These are phyloP conservation scores for Pyrus pyrifolia DNA, from an alignment of 306 rosid species.

Conservation along the genomic window DNA sequence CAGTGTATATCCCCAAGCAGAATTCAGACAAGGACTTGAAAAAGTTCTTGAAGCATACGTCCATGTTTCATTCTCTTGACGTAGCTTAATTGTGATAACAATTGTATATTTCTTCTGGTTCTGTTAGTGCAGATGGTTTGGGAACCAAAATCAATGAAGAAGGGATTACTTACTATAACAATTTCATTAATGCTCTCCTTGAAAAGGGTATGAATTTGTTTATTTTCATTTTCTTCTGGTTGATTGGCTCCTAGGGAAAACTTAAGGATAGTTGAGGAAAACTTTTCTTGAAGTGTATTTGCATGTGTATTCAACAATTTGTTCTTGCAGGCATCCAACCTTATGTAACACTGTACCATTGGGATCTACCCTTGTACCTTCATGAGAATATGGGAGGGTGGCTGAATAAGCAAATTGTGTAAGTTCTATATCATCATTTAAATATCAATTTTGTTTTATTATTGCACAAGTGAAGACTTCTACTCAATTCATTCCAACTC, in stretches of 20 bases:
- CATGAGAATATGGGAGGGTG: constrained; percentile 82
- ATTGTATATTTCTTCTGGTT: constrained; percentile 2
- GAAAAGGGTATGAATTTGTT: constrained; percentile 50
- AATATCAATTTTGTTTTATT: neutral
- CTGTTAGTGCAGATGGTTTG: constrained; percentile 69
- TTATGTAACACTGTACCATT: constrained; percentile 79
- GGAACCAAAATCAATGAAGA: constrained; percentile 76
- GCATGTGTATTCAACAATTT: constrained; percentile 7
- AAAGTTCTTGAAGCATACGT: neutral
- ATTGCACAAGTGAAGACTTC: neutral
- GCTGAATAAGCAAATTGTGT: constrained; percentile 74
- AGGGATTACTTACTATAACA: constrained; percentile 73
- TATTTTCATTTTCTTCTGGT: too few relatives aligned
- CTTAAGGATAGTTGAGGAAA: too few relatives aligned
- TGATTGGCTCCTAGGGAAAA: too few relatives aligned
- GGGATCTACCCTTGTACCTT: constrained; percentile 97
- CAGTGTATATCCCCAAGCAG: neutral
- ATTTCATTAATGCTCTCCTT: constrained; percentile 74
- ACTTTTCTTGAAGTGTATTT: too few relatives aligned
- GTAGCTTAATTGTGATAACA: neutral
- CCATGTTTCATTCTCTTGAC: too few relatives aligned
- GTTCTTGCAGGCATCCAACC: constrained; percentile 72
- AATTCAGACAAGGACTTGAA: neutral
- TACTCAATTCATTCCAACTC: too few relatives aligned
- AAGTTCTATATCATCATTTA: constrained; percentile 19